phyloP scores from a whole-genome alignment of 2,329 filamentous ascomycete species.

The Sporothrix humicola region DNA sequence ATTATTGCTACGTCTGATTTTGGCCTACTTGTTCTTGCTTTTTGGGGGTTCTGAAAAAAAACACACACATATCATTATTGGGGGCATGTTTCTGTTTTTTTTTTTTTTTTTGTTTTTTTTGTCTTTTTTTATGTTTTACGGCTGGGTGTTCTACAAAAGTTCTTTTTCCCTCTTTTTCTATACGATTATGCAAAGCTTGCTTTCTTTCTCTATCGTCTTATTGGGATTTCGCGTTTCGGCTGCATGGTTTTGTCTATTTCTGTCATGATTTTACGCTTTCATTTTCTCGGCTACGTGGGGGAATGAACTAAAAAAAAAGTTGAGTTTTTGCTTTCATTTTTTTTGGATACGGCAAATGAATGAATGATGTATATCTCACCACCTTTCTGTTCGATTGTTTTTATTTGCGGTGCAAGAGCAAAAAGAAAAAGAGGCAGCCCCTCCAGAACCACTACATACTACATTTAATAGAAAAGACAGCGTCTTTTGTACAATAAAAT shows the following conservation, averaged over 20 bases:
- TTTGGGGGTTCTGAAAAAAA: neutral
- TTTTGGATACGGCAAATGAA: slow-evolving; percentile 8
- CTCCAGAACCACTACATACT: neutral
- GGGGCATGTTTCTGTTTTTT: neutral
- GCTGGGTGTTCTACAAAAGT: neutral
- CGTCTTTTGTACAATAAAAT: neutral
- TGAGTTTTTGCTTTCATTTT: neutral
- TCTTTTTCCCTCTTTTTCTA: neutral
- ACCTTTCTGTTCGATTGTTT: neutral
- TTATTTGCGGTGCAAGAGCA: neutral
- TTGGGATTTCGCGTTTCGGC: neutral
- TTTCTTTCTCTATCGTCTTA: neutral
- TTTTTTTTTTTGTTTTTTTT: no score
- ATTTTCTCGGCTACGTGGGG: neutral
- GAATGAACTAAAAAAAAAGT: neutral
- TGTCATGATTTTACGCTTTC: neutral
- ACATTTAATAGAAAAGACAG: slow-evolving; percentile 2
- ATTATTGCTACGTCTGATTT: neutral
- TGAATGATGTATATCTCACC: neutral
- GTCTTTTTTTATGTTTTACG: neutral
- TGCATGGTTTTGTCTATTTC: neutral
- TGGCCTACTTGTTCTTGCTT: neutral
- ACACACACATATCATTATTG: slow-evolving; percentile 1
- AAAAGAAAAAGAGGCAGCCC: neutral
- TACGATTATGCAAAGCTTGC: slow-evolving; percentile 1